phyloP scores from a whole-genome alignment of 805 yeast species.

The Sugiyamaella marilandica region DNA sequence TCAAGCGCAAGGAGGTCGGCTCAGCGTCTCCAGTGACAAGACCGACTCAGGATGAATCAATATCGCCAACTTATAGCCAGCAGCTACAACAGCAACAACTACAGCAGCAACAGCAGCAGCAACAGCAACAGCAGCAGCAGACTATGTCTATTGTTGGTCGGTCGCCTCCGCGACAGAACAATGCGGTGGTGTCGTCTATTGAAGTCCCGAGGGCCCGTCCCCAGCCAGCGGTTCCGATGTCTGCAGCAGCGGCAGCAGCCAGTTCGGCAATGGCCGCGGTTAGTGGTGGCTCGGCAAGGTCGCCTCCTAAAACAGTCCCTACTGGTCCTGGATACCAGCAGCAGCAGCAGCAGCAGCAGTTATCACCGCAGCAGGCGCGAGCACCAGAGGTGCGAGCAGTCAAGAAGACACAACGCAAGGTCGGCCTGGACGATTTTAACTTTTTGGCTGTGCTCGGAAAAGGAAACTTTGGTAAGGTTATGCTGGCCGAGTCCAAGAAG shows the following conservation, averaged over 20 bases:
- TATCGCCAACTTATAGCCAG: not conserved
- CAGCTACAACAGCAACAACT: not conserved
- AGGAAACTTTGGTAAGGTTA: slow-evolving; percentile 98
- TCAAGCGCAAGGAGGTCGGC: slow-evolving; percentile 28
- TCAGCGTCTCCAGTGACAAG: slow-evolving; percentile 10
- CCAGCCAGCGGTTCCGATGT: not conserved
- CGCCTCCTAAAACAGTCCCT: not conserved
- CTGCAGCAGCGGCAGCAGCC: slow-evolving; percentile 2
- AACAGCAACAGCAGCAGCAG: slow-evolving; percentile 11
- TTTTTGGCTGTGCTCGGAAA: slow-evolving; percentile 93
- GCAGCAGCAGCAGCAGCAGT: slow-evolving; percentile 20
- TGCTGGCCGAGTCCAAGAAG: slow-evolving; percentile 90
- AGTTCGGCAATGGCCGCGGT: not conserved
- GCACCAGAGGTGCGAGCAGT: slow-evolving; percentile 10
- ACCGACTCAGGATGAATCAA: not conserved
- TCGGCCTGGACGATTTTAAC: slow-evolving; percentile 92
- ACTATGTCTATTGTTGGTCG: slow-evolving; percentile 6
- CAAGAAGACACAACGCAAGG: slow-evolving; percentile 25
- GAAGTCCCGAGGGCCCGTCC: not conserved
- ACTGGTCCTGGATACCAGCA: not conserved
- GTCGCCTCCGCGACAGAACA: not conserved
- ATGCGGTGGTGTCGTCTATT: too few species aligned
- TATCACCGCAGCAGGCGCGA: slow-evolving; percentile 10
- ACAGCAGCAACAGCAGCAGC: slow-evolving; percentile 6
- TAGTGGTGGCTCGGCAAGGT: not conserved